Evolutionary conservation across 768 basidiomycete genomes (phyloP), one percentile per base, ranked within the genome.

Genomic region (Psilocybe sp.): DNA sequence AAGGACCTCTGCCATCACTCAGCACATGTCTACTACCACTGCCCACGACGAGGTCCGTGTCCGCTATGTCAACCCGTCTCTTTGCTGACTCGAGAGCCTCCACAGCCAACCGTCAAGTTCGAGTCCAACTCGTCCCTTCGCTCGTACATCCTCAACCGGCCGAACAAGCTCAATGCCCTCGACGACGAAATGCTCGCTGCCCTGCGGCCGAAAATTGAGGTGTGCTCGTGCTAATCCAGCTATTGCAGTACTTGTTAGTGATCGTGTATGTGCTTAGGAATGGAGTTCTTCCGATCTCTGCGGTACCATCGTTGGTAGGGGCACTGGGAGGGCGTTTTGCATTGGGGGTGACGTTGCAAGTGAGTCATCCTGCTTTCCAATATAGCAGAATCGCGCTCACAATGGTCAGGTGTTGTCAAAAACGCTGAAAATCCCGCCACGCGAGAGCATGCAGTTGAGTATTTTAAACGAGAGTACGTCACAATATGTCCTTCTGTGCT

Each of bases 341-440:
- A 87, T 91, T 5, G 97, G 97, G 12, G 97, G 97, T 39, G 97
- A 99, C 68, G 89, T 99, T 50, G 85, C 82, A 51, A 73, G 96
- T 95, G 58, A 68, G 87, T 75, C 53, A 48, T 53, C 37, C n/a
- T 15, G 13, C 36, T 15, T 28, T 41, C 43, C 12, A 16, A n/a
- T 16, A 18, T 10, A 18, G 13, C 23, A 35, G 39, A 33, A 44
- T 18, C 19, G 42, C 20, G 39, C 49, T 52, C 23, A 49, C 44
- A 19, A 34, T 18, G 35, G 13, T 15, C 55, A 91, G 89, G 67
- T 58, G 82, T 90, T 43, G 69, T 87, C 11, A 50, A 71, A 47
- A 61, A 83, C 51, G 80, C 81, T 10, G 64, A 72, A 10, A 57
- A 77, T 37, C 73, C 76, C 14, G 63, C 64, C 13, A 87, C 83